Conservation (phyloP, 2,329 filamentous ascomycete genomes). For the Colletotrichum sublineola region DNA sequence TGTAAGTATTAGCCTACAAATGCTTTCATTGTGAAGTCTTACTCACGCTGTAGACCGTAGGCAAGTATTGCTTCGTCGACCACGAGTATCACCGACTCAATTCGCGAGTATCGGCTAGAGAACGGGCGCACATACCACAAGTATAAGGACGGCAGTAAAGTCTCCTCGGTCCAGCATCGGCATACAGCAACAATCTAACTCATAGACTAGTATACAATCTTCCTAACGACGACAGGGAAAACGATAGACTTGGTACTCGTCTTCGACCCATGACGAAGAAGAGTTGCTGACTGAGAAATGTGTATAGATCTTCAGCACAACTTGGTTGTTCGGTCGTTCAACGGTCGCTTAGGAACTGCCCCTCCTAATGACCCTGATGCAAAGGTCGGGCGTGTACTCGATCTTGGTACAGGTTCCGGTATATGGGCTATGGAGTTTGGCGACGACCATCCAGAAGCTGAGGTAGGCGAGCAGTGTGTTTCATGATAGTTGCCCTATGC, state of each 20-base stretch:
- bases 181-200: background rate
- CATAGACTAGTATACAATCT: background rate
- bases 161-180: background rate
- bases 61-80: background rate
- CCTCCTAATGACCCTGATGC: conserved; percentile 45
- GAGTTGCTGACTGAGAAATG: background rate
- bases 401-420: conserved; percentile 63
- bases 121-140: conserved; percentile 4
- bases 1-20: background rate
- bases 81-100: background rate
- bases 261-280: too few relatives aligned
- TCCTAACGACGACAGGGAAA: conserved; percentile 1
- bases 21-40: background rate
- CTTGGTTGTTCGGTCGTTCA: conserved; percentile 49
- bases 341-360: conserved; percentile 46
- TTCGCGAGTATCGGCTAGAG: background rate
- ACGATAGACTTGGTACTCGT: background rate
- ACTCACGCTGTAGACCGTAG: background rate
- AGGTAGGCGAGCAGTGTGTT: conserved; percentile 40
- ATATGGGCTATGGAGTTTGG: conserved; percentile 60
- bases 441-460: conserved; percentile 49
- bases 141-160: conserved; percentile 13
- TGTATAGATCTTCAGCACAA: conserved; percentile 53
- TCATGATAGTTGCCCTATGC: rapidly evolving
- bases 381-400: conserved; percentile 52